phyloP scores from a whole-genome alignment of 352 stramenopile genomes.

The Phytopythium aichiense region DNA sequence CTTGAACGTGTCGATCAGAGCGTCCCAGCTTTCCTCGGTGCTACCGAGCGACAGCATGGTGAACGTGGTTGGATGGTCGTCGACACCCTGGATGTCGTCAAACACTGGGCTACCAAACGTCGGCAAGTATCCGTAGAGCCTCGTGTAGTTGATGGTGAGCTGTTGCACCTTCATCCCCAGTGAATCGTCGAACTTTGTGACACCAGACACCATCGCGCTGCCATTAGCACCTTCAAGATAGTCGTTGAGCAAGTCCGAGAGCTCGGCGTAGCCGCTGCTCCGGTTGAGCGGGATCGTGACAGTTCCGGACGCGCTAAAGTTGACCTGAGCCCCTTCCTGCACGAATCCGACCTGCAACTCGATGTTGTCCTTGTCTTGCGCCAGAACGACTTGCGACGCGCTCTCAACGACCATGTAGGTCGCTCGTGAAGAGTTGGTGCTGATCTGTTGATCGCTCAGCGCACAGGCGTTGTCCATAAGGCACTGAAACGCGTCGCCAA shows the following conservation, averaged over 20 bases:
- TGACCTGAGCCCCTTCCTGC: background rate
- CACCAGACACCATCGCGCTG: background rate
- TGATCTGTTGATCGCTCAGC: constrained; percentile 2
- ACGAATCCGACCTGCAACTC: background rate
- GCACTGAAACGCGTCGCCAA: constrained; percentile 3
- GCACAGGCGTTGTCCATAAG: constrained; percentile 13
- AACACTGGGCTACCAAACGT: background rate
- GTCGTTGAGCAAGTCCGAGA: constrained; percentile 2
- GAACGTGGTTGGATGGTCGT: background rate
- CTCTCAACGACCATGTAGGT: constrained; percentile 1
- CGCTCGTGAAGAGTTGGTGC: background rate
- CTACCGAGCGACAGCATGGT: constrained; percentile 11
- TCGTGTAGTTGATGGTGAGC: constrained; percentile 1
- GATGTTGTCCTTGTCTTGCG: background rate
- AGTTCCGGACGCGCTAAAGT: background rate
- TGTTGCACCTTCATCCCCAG: constrained; percentile 6
- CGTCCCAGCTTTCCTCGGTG: background rate
- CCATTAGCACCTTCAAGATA: background rate
- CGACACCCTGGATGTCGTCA: background rate
- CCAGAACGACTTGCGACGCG: background rate
- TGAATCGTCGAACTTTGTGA: background rate
- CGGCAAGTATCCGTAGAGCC: background rate
- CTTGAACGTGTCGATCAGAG: background rate
- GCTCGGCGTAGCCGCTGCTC: background rate
- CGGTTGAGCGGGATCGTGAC: constrained; percentile 1